phyloP scores from a whole-genome alignment of 1,139 yeast species.

The Candida albicans region DNA sequence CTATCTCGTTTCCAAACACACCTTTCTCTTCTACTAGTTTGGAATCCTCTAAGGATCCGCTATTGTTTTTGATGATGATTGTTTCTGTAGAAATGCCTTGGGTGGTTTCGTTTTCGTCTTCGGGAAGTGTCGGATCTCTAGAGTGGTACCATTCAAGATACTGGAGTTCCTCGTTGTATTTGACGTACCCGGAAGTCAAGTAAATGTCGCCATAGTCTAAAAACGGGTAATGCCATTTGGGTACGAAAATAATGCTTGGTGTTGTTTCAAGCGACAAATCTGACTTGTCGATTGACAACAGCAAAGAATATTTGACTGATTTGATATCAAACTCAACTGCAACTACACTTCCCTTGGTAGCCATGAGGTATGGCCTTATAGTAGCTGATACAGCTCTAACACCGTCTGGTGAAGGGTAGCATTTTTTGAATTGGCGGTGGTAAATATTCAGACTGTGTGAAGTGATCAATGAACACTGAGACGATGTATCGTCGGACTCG shows the following conservation, averaged over 20 bases:
- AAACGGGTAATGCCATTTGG: conserved; percentile 65
- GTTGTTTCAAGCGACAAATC: conserved; percentile 2
- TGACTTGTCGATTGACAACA: conserved; percentile 30
- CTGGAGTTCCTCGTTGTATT: conserved; percentile 51
- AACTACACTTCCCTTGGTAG: conserved; percentile 54
- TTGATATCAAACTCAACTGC: conserved; percentile 57
- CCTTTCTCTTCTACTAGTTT: conserved; percentile 20
- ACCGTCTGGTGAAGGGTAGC: conserved; percentile 55
- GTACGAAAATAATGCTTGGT: conserved; percentile 66
- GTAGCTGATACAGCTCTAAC: conserved; percentile 70
- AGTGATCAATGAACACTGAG: conserved; percentile 17
- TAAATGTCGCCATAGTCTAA: conserved; percentile 43
- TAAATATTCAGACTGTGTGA: conserved; percentile 25
- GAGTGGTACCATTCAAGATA: conserved; percentile 72
- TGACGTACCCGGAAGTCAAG: conserved; percentile 57
- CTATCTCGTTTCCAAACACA: conserved; percentile 12
- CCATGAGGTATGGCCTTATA: conserved; percentile 68
- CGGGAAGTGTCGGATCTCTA: conserved; percentile 6
- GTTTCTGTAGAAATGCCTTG: conserved; percentile 24
- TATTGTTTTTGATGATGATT: conserved; percentile 39
- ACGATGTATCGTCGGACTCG: conserved; percentile 9
- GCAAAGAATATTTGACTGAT: conserved; percentile 46
- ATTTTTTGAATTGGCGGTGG: conserved; percentile 20
- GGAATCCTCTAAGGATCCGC: conserved; percentile 36
- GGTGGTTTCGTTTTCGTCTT: conserved; percentile 7